These are phyloP conservation scores for Bocquillonia castaneifolia DNA, from an alignment of 441 rosid genomes.

Conservation along the genomic window DNA sequence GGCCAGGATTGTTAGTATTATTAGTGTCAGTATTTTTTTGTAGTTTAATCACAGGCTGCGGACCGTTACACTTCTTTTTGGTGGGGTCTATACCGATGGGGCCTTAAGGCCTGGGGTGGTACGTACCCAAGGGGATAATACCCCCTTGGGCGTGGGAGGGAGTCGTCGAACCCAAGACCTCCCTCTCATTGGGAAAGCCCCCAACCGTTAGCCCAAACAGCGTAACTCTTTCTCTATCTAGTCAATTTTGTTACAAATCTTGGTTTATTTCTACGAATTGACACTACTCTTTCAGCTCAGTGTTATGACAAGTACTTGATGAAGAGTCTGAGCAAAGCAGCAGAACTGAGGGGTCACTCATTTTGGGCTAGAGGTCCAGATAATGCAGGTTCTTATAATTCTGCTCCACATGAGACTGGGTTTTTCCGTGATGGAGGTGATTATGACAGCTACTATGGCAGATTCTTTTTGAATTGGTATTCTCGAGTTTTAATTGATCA, in stretches of 20 bases:
- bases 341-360: slow-evolving; percentile 69
- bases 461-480: slow-evolving; percentile 94
- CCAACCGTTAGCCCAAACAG: no score
- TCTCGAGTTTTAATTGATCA: slow-evolving; percentile 76
- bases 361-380: slow-evolving; percentile 91
- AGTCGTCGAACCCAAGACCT: no score
- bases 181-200: no score
- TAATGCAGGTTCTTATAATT: slow-evolving; percentile 78
- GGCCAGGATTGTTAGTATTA: no score
- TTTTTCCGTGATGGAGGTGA: slow-evolving; percentile 98
- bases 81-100: no score
- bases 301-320: slow-evolving; percentile 85
- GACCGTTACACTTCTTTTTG: no score
- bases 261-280: slow-evolving; percentile 24
- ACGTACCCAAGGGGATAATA: no score
- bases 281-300: slow-evolving; percentile 42
- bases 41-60: no score
- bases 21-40: no score
- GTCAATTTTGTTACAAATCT: neutral
- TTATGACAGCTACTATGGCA: slow-evolving; percentile 79
- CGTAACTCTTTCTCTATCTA: no score
- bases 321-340: slow-evolving; percentile 79
- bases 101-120: no score
- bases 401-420: slow-evolving; percentile 73
- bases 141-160: no score